These are phyloP conservation scores for Dysphania ambrosioides DNA, from an alignment of 148 eudicot species.

Conservation along the genomic window DNA sequence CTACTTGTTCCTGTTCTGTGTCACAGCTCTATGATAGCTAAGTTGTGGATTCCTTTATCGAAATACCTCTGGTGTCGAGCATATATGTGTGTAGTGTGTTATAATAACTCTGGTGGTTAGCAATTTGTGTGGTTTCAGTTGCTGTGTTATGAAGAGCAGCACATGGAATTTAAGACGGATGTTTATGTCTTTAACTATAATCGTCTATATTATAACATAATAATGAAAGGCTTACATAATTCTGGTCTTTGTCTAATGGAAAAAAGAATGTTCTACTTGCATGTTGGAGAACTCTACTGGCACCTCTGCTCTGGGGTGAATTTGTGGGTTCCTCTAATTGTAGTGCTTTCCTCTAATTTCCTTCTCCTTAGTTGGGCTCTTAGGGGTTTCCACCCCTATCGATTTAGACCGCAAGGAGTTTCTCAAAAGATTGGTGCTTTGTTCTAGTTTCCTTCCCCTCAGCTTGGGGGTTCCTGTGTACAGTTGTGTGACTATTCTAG, in stretches of 20 bases:
- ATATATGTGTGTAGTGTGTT: constrained; percentile 23
- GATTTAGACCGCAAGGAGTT: too few relatives aligned
- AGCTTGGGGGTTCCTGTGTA: too few relatives aligned
- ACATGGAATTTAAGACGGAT: constrained; percentile 27
- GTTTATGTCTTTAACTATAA: constrained; percentile 23
- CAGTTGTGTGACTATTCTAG: too few relatives aligned
- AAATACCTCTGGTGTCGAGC: constrained; percentile 19
- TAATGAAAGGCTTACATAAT: constrained; percentile 16
- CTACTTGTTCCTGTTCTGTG: constrained; percentile 8
- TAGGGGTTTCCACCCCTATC: too few relatives aligned
- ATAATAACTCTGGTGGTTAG: constrained; percentile 8
- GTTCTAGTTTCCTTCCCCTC: too few relatives aligned
- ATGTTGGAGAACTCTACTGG: too few relatives aligned
- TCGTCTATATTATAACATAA: constrained; percentile 15
- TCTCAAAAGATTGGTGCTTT: too few relatives aligned
- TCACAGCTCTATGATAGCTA: constrained; percentile 11
- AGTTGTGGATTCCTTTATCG: constrained; percentile 7
- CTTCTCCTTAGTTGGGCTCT: too few relatives aligned
- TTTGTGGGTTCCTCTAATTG: too few relatives aligned
- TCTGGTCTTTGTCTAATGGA: background rate
- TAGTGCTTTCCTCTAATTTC: too few relatives aligned
- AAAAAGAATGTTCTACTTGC: background rate
- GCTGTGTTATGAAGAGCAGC: constrained; percentile 28
- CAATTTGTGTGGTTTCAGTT: constrained; percentile 15
- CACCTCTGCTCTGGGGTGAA: too few relatives aligned